Percentiles rank a stretch among this genome's conserved stretches.
phyloP scores from a whole-genome alignment of 805 yeast genomes.

The Candida maltosa region DNA sequence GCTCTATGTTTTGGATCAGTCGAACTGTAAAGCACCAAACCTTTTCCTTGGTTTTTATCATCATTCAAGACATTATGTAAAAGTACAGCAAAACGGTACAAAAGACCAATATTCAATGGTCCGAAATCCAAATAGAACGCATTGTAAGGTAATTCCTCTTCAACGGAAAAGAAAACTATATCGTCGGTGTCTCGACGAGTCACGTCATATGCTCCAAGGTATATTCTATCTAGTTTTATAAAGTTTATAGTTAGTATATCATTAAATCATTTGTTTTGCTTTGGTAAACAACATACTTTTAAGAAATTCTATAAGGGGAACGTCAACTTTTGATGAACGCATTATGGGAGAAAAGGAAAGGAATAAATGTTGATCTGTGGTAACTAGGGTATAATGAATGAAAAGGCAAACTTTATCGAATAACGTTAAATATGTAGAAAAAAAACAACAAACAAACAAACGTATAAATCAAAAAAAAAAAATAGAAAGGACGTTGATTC shows the following conservation, averaged over 20 bases:
- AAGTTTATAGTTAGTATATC: slow-evolving; percentile 24
- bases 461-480: too few relatives aligned
- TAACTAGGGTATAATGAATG: too few relatives aligned
- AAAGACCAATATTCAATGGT: slow-evolving; percentile 88
- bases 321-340: slow-evolving; percentile 10
- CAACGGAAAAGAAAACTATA: slow-evolving; percentile 84
- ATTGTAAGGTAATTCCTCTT: slow-evolving; percentile 87
- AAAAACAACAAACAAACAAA: too few relatives aligned
- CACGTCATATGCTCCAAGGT: slow-evolving; percentile 84
- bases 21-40: slow-evolving; percentile 86
- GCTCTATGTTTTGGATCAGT: slow-evolving; percentile 80
- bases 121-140: slow-evolving; percentile 97
- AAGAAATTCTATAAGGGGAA: slow-evolving; percentile 42
- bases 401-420: too few relatives aligned
- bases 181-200: slow-evolving; percentile 75
- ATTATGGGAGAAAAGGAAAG: too few relatives aligned
- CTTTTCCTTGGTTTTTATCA: slow-evolving; percentile 76
- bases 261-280: neutral
- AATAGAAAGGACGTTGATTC: too few relatives aligned
- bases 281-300: slow-evolving; percentile 31
- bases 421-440: too few relatives aligned
- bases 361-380: too few relatives aligned
- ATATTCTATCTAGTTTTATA: slow-evolving; percentile 52
- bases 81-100: slow-evolving; percentile 92
- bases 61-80: slow-evolving; percentile 89